phyloP scores from a whole-genome alignment of 306 rosid species.

The Pachyrhizus erosus region DNA sequence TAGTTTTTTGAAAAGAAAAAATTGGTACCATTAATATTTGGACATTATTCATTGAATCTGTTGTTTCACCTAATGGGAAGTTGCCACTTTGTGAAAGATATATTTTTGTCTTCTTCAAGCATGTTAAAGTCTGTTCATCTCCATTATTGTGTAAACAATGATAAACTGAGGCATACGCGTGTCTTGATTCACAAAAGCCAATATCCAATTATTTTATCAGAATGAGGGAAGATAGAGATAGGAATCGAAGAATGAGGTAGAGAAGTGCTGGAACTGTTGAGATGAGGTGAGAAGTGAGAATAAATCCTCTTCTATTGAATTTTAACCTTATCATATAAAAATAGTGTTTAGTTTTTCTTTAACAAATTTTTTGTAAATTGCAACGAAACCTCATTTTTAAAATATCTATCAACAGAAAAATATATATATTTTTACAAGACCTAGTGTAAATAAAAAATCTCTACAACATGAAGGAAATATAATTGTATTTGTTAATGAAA shows the following conservation, averaged over 20 bases:
- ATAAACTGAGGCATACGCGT: slow-evolving; percentile 16
- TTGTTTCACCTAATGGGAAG: slow-evolving; percentile 27
- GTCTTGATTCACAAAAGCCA: neutral
- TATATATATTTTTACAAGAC: neutral
- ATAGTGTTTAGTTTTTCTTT: neutral
- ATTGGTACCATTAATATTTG: neutral
- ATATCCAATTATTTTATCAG: neutral
- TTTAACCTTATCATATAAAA: neutral
- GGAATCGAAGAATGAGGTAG: neutral
- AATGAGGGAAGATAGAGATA: neutral
- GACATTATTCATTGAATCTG: slow-evolving; percentile 24
- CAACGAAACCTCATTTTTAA: neutral
- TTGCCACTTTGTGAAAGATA: slow-evolving; percentile 12
- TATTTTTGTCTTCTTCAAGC: slow-evolving; percentile 23
- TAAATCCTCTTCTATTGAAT: neutral
- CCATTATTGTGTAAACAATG: slow-evolving; percentile 32
- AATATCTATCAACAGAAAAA: neutral
- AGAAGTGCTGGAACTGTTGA: neutral
- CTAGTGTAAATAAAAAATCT: neutral
- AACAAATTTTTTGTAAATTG: neutral
- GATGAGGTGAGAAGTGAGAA: neutral
- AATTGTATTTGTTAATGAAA: too few species aligned
- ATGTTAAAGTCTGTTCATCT: slow-evolving; percentile 24
- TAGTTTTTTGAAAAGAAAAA: neutral
- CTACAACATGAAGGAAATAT: neutral